A percentile compares a stretch with the other conserved stretches of the same genome.
These are phyloP conservation scores for Metschnikowia lochheadii DNA, from an alignment of 805 yeast species.

Conservation along the genomic window DNA sequence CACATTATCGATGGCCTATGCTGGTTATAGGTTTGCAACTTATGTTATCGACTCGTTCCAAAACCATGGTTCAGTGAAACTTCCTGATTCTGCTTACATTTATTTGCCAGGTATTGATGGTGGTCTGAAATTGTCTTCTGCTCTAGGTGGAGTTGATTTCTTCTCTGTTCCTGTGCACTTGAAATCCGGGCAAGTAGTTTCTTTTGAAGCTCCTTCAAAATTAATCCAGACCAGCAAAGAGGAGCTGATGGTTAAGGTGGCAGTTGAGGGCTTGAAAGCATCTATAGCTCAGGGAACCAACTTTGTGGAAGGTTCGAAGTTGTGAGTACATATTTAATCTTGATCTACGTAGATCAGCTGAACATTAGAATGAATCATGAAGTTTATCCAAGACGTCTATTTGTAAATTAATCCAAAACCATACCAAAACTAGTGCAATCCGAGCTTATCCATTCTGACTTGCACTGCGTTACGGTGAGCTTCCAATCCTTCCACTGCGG, in stretches of 20 bases:
- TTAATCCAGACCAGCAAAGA: conserved; percentile 31
- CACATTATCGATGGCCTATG: conserved; percentile 21
- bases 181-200: conserved; percentile 33
- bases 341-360: not conserved
- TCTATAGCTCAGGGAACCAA: conserved; percentile 39
- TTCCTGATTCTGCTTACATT: conserved; percentile 48
- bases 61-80: not conserved
- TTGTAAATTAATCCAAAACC: too few relatives aligned
- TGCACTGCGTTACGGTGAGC: conserved; percentile 97
- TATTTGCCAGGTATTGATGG: conserved; percentile 52
- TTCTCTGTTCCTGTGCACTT: conserved; percentile 48
- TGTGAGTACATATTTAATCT: conserved; percentile 16
- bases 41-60: conserved; percentile 14
- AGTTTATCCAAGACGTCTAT: not conserved
- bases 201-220: conserved; percentile 34
- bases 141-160: conserved; percentile 38
- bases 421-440: conserved; percentile 35
- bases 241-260: conserved; percentile 30
- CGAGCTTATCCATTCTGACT: conserved; percentile 83
- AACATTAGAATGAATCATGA: not conserved
- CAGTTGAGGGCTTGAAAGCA: conserved; percentile 36
- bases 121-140: conserved; percentile 40
- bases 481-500: conserved; percentile 94
- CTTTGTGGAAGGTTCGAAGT: conserved; percentile 37
- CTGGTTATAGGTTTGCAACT: conserved; percentile 20